Base-by-base conservation (phyloP, 208 protist genomes). In the Angomonas ambiguus region DNA sequence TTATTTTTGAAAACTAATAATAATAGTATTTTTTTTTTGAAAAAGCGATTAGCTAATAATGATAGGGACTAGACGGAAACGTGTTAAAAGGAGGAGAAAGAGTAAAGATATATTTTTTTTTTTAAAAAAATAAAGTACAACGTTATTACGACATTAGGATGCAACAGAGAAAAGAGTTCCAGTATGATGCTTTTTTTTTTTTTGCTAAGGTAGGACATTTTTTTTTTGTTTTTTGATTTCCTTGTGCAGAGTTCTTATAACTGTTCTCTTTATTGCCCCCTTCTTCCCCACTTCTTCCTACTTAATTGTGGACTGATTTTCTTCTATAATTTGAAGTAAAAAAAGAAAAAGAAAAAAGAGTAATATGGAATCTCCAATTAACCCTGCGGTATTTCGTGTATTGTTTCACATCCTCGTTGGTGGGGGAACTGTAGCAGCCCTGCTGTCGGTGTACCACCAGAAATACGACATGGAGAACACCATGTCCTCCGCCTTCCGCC, bases 311-410 rank as follows among this genome's bases (percentile, higher is more conserved):
- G n/a, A n/a, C n/a, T n/a, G n/a, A n/a, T n/a, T 2, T 49, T n/a
- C n/a, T n/a, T n/a, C n/a, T n/a, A n/a, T n/a, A n/a, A n/a, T n/a
- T n/a, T n/a, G n/a, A n/a, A n/a, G n/a, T n/a, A n/a, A n/a, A n/a
- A n/a, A n/a, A n/a, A n/a, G n/a, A n/a, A n/a, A n/a, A n/a, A n/a
- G n/a, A n/a, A n/a, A n/a, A n/a, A n/a, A 62, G 11, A 61, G 28
- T 20, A 71, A 4, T 3, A 95, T 95, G 88, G 85, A 95, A 71
- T 95, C 88, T 10, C 88, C 88, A 0, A 91, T 95, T 53, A 89
- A 91, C 71, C 88, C 85, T 20, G 74, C 58, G 5, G 71, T 95
- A 32, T 88, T 74, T 74, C 74, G 82, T 71, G 74, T 78, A 56
- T 72, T 95, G 53, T 90, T 88, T 67, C 77, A 88, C 60, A 71